These are phyloP conservation scores for Metarhizium album DNA, from an alignment of 2,329 filamentous ascomycete species.

Conservation along the genomic window DNA sequence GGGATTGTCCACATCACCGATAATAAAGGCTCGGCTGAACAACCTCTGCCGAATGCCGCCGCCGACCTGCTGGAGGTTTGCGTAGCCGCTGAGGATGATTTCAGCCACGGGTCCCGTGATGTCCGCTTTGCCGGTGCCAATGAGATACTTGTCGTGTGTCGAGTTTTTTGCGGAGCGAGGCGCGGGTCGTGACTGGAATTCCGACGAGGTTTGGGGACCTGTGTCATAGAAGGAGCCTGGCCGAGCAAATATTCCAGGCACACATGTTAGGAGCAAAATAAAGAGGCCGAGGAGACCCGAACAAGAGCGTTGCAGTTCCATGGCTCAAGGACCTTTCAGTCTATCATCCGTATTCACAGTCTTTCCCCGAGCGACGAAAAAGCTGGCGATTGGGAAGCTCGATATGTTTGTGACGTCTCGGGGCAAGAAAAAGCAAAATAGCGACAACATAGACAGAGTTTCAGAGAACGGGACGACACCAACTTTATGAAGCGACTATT, in stretches of 20 bases:
- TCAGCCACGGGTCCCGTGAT: slow-evolving; percentile 72
- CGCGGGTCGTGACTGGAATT: not conserved
- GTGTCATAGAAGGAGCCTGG: not conserved
- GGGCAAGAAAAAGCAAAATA: not conserved
- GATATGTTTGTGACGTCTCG: no score
- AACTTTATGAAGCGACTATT: no score
- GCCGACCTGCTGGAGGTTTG: slow-evolving; percentile 69
- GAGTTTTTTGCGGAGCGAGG: not conserved
- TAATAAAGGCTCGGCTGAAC: slow-evolving; percentile 81
- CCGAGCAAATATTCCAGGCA: not conserved
- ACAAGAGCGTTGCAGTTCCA: not conserved
- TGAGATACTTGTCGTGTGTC: slow-evolving; percentile 30
- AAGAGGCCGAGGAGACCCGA: not conserved
- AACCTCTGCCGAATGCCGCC: slow-evolving; percentile 77
- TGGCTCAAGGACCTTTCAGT: not conserved
- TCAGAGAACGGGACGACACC: not conserved
- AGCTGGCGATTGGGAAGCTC: not conserved
- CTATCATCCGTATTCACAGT: not conserved
- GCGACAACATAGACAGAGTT: no score
- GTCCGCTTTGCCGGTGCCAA: slow-evolving; percentile 49
- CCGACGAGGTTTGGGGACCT: not conserved
- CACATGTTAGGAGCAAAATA: not conserved
- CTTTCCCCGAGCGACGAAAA: not conserved
- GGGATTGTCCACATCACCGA: slow-evolving; percentile 56
- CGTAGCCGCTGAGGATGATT: slow-evolving; percentile 86